A percentile compares a stretch with the other conserved stretches of the same genome.
phyloP scores from a whole-genome alignment of 1,139 yeast genomes.

The Saccharomyces pastorianus region DNA sequence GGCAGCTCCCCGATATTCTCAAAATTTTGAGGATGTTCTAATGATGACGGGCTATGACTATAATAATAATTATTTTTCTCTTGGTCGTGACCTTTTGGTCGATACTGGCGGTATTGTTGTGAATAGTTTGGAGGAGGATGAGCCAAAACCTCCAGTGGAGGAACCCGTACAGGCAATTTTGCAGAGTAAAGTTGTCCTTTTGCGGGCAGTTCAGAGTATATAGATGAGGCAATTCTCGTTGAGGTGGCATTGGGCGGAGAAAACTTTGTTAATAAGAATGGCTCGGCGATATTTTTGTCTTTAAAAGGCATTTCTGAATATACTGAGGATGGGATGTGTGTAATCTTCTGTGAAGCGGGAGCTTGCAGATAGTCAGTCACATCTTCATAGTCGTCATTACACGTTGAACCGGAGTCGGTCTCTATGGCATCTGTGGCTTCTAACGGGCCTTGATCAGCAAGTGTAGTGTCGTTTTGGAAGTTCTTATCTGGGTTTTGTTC shows the following conservation, averaged over 20 bases:
- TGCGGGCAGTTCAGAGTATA: conserved; percentile 26
- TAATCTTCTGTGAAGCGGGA: background rate
- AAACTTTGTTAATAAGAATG: conserved; percentile 10
- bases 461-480: background rate
- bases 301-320: conserved; percentile 25
- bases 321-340: conserved; percentile 26
- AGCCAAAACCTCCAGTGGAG: background rate
- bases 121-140: background rate
- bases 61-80: background rate
- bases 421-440: background rate
- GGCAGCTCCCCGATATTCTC: conserved; percentile 24
- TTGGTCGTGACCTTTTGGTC: background rate
- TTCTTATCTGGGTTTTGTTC: background rate
- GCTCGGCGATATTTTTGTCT: background rate
- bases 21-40: conserved; percentile 11
- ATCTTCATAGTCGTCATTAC: background rate
- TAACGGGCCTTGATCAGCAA: background rate
- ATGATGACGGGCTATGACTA: conserved; percentile 7
- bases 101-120: conserved; percentile 1
- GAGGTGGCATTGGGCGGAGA: conserved; percentile 16
- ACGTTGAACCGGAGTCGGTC: background rate
- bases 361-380: conserved; percentile 4
- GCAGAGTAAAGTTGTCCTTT: background rate
- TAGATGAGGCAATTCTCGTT: conserved; percentile 24
- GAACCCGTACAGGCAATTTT: background rate